phyloP scores from a whole-genome alignment of 352 stramenopile genomes.

The Hyaloperonospora arabidopsidis region DNA sequence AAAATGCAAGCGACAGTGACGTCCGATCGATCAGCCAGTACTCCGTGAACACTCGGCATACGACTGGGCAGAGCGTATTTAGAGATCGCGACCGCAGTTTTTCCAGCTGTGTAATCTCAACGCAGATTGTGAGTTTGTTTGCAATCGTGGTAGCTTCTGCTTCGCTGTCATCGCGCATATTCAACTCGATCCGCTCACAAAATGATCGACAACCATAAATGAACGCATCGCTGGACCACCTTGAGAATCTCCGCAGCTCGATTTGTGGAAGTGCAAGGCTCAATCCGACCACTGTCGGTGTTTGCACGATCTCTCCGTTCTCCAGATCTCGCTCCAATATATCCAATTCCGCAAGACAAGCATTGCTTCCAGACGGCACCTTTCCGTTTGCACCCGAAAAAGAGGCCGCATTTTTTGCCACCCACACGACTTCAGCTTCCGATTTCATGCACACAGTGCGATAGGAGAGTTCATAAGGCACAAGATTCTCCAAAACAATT shows the following conservation, averaged over 20 bases:
- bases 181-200: conserved; percentile 62
- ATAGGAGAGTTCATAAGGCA: conserved; percentile 65
- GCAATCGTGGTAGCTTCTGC: conserved; percentile 20
- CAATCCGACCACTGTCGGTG: conserved; percentile 57
- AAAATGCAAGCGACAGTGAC: conserved; percentile 58
- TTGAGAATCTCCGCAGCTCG: conserved; percentile 41
- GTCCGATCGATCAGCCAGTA: conserved; percentile 84
- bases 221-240: conserved; percentile 48
- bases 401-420: conserved; percentile 53
- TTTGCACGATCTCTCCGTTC: conserved; percentile 30
- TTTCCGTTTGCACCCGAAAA: conserved; percentile 54
- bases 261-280: conserved; percentile 67
- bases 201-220: conserved; percentile 62
- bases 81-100: conserved; percentile 35
- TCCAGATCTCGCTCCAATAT: conserved; percentile 45
- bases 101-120: conserved; percentile 48
- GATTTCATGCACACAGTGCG: conserved; percentile 76
- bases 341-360: conserved; percentile 60
- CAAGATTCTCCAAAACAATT: conserved; percentile 67
- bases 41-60: conserved; percentile 69
- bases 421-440: conserved; percentile 50
- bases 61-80: conserved; percentile 47
- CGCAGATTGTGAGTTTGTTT: conserved; percentile 55
- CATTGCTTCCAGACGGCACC: conserved; percentile 47
- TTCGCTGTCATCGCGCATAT: conserved; percentile 33